Percentiles rank a stretch among this genome's conserved stretches.
Conservation (phyloP, 169 alveolate species). For the Eimeria brunetti region DNA sequence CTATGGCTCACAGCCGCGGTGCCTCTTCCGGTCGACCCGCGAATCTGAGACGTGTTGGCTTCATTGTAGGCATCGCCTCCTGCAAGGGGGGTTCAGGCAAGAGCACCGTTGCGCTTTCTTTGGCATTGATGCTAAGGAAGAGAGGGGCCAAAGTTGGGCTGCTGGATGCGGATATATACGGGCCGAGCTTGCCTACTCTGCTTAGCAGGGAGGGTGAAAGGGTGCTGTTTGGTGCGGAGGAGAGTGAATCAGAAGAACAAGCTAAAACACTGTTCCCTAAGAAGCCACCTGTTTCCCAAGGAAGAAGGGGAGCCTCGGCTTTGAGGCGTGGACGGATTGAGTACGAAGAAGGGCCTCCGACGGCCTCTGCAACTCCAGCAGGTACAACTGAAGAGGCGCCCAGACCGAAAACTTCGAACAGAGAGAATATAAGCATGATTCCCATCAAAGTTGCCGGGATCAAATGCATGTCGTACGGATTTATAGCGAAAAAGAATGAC, state of each 20-base stretch:
- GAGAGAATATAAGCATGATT: not conserved
- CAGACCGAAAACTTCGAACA: not conserved
- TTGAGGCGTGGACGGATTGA: slow-evolving; percentile 55
- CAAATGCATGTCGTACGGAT: slow-evolving; percentile 95
- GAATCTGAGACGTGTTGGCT: slow-evolving; percentile 50
- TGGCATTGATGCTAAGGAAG: slow-evolving; percentile 91
- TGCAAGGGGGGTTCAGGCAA: slow-evolving; percentile 99
- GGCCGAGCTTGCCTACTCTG: slow-evolving; percentile 96
- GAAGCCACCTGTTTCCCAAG: not conserved
- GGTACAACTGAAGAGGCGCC: not conserved
- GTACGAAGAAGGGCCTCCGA: slow-evolving; percentile 43
- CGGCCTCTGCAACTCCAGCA: not conserved
- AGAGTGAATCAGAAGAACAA: slow-evolving; percentile 15
- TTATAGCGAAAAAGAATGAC: slow-evolving; percentile 86
- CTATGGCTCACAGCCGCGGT: slow-evolving; percentile 31
- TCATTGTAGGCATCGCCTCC: slow-evolving; percentile 94
- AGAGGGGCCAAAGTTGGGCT: slow-evolving; percentile 94
- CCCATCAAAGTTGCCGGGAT: slow-evolving; percentile 89
- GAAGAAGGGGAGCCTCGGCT: slow-evolving; percentile 24
- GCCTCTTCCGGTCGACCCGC: slow-evolving; percentile 54
- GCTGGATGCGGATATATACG: slow-evolving; percentile 97
- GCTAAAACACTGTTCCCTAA: not conserved
- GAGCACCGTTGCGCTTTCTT: slow-evolving; percentile 95
- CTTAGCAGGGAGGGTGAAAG: slow-evolving; percentile 83
- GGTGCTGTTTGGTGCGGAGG: slow-evolving; percentile 59